phyloP scores from a whole-genome alignment of 1,139 yeast species.

The Protomyces inouyei region DNA sequence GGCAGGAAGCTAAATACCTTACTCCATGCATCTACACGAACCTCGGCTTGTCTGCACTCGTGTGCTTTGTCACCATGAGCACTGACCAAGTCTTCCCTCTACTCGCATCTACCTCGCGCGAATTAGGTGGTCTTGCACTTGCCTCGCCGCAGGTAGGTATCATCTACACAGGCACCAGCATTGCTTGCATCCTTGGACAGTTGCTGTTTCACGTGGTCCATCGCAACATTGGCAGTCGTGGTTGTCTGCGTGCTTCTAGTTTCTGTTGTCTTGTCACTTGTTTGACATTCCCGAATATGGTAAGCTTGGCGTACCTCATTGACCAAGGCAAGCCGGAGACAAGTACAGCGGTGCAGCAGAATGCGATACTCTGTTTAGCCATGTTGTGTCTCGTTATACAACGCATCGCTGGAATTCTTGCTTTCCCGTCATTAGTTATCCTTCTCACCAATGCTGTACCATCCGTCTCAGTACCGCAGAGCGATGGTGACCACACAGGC shows the following conservation, averaged over 20 bases:
- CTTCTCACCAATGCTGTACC: slow-evolving; percentile 5
- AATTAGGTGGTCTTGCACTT: not conserved
- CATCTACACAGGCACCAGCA: not conserved
- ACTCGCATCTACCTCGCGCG: not conserved
- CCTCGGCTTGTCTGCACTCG: not conserved
- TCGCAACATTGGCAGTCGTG: not conserved
- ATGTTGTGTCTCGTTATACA: not conserved
- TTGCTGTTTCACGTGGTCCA: not conserved
- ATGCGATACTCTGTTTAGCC: not conserved
- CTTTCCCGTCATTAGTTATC: not conserved
- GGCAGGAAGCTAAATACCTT: not conserved
- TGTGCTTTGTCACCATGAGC: not conserved
- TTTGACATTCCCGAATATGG: not conserved
- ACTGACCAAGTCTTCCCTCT: not conserved
- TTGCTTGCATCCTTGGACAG: not conserved
- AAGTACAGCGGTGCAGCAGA: not conserved
- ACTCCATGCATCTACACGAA: not conserved
- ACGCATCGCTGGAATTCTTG: not conserved
- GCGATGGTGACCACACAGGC: not conserved
- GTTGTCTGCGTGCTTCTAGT: not conserved
- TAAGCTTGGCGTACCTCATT: not conserved
- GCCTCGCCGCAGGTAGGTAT: not conserved
- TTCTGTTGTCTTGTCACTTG: not conserved
- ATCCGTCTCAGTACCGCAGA: not conserved
- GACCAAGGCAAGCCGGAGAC: not conserved